phyloP scores from a whole-genome alignment of 2,329 filamentous ascomycete genomes.

The Calycina herbarum region DNA sequence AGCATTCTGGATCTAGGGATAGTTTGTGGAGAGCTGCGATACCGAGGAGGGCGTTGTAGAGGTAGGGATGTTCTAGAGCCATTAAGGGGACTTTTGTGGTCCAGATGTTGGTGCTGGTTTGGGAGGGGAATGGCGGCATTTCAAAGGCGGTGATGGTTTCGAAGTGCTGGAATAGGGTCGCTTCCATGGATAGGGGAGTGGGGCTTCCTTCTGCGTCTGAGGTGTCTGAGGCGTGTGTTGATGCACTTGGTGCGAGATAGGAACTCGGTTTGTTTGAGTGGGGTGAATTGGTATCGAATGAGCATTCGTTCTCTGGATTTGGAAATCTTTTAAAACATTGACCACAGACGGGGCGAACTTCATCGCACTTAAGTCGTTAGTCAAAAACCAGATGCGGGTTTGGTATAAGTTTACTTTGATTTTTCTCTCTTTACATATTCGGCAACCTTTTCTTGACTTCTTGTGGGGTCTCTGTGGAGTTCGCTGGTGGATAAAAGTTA shows the following conservation, averaged over 20 bases:
- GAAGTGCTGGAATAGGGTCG: slow-evolving; percentile 20
- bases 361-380: slow-evolving; percentile 16
- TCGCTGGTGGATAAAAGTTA: slow-evolving; percentile 1
- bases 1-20: slow-evolving; percentile 8
- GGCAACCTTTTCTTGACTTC: slow-evolving; percentile 21
- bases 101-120: slow-evolving; percentile 15
- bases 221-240: slow-evolving; percentile 3
- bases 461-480: slow-evolving; percentile 10
- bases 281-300: slow-evolving; percentile 6
- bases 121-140: slow-evolving; percentile 12
- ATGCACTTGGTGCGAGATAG: neutral
- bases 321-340: slow-evolving; percentile 17
- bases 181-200: slow-evolving; percentile 15
- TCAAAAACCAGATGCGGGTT: neutral
- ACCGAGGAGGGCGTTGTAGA: slow-evolving; percentile 17
- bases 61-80: slow-evolving; percentile 16
- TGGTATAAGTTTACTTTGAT: slow-evolving; percentile 15
- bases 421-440: slow-evolving; percentile 21
- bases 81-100: slow-evolving; percentile 10
- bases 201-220: neutral
- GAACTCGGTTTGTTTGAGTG: neutral
- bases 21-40: slow-evolving; percentile 19
- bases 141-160: slow-evolving; percentile 15
- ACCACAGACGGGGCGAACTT: slow-evolving; percentile 14
- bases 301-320: slow-evolving; percentile 14